A percentile compares a stretch with the other conserved stretches of the same genome.
These are phyloP conservation scores for Astrothelium macrocarpum DNA, from an alignment of 495 filamentous ascomycete species.

Conservation along the genomic window DNA sequence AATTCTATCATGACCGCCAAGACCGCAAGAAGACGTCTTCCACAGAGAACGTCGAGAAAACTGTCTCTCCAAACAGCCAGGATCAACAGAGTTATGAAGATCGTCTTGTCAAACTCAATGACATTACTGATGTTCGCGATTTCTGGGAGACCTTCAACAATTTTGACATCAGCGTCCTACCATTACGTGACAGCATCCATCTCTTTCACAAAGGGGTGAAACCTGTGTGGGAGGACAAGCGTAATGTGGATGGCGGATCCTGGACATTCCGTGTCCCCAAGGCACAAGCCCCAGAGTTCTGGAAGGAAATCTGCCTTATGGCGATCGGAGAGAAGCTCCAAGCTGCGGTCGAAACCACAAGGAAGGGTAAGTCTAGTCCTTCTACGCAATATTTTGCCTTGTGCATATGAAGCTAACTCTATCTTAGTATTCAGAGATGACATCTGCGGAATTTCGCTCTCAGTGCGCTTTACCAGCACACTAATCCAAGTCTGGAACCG, in stretches of 20 bases:
- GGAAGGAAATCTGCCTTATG: slow-evolving; percentile 68
- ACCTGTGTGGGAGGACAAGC: slow-evolving; percentile 83
- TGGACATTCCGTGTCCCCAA: slow-evolving; percentile 86
- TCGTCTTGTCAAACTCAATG: slow-evolving; percentile 55
- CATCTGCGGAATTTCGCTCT: slow-evolving; percentile 63
- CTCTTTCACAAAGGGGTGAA: slow-evolving; percentile 80
- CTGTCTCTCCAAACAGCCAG: slow-evolving; percentile 3
- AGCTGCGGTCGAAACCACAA: slow-evolving; percentile 52
- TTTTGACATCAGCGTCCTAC: slow-evolving; percentile 64
- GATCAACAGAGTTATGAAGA: slow-evolving; percentile 41
- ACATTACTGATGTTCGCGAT: slow-evolving; percentile 62
- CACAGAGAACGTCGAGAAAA: background rate
- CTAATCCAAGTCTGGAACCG: slow-evolving; percentile 86
- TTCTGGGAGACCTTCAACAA: slow-evolving; percentile 92
- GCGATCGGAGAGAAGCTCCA: slow-evolving; percentile 80
- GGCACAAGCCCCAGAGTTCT: slow-evolving; percentile 59
- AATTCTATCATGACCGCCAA: slow-evolving; percentile 50
- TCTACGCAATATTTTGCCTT: no score
- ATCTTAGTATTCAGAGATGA: slow-evolving; percentile 54
- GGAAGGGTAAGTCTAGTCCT: slow-evolving; percentile 39
- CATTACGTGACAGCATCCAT: slow-evolving; percentile 72
- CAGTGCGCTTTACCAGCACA: slow-evolving; percentile 65
- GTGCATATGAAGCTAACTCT: no score
- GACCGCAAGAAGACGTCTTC: slow-evolving; percentile 19
- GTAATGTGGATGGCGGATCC: slow-evolving; percentile 69